These are phyloP conservation scores for Agaricus blazei DNA, from an alignment of 768 basidiomycete species.

Conservation along the genomic window DNA sequence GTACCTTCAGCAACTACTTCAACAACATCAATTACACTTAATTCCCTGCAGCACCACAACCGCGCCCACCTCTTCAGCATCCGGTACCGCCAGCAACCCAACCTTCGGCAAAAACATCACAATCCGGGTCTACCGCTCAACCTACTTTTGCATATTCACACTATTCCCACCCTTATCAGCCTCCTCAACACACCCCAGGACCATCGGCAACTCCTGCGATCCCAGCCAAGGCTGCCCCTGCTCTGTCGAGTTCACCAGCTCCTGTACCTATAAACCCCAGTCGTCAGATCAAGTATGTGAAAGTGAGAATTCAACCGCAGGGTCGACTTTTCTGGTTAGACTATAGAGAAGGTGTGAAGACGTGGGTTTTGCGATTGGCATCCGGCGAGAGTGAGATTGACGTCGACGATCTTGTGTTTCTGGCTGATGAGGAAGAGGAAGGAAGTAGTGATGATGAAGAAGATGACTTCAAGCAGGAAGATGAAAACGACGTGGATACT, in stretches of 20 bases:
- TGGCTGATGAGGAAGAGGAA: constrained; percentile 55
- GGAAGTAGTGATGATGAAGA: constrained; percentile 54
- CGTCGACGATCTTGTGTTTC: constrained; percentile 48
- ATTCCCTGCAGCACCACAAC: constrained; percentile 4
- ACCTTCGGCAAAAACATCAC: constrained; percentile 10
- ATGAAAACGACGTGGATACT: constrained; percentile 40
- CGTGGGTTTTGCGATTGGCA: constrained; percentile 63
- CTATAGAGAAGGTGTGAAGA: constrained; percentile 64
- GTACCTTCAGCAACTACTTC: constrained; percentile 13
- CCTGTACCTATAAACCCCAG: constrained; percentile 31
- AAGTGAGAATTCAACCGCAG: constrained; percentile 51
- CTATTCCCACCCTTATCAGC: constrained; percentile 46
- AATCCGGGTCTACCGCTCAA: constrained; percentile 26
- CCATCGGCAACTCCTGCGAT: constrained; percentile 17
- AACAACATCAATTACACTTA: background rate
- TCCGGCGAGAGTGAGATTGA: constrained; percentile 52
- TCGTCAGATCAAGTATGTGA: constrained; percentile 49
- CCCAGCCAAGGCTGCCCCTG: constrained; percentile 22
- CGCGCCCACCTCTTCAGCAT: constrained; percentile 24
- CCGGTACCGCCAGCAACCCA: constrained; percentile 19
- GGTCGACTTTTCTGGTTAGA: constrained; percentile 58
- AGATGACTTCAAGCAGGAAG: constrained; percentile 29
- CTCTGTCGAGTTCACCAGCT: constrained; percentile 32
- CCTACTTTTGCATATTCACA: constrained; percentile 31
- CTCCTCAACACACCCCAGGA: constrained; percentile 27